Percentiles rank a stretch among this genome's conserved stretches.
phyloP scores from a whole-genome alignment of 2,329 filamentous ascomycete species.

The Phialophora expanda region DNA sequence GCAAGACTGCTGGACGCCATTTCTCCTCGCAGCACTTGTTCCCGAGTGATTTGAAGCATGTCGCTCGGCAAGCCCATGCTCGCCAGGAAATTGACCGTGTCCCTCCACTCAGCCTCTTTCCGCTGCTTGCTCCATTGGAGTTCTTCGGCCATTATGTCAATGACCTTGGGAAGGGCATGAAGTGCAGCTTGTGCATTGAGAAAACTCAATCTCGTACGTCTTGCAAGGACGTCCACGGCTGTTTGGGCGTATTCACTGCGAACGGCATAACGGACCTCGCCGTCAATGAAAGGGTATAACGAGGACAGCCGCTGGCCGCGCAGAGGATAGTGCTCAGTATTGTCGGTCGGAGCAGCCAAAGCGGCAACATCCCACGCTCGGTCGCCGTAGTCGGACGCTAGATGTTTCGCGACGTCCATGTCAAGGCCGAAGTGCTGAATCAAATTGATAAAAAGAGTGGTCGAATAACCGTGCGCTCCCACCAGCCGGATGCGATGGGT shows the following conservation, averaged over 20 bases:
- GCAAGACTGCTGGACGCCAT: slow-evolving; percentile 18
- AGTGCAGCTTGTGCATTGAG: slow-evolving; percentile 88
- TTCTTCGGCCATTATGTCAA: slow-evolving; percentile 87
- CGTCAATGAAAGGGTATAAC: slow-evolving; percentile 91
- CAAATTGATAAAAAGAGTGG: slow-evolving; percentile 90
- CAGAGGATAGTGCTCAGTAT: slow-evolving; percentile 74
- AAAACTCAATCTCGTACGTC: slow-evolving; percentile 84
- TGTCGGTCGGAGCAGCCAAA: slow-evolving; percentile 75
- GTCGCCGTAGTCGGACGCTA: slow-evolving; percentile 86
- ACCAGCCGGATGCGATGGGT: slow-evolving; percentile 81
- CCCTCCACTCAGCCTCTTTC: slow-evolving; percentile 79
- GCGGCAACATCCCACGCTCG: slow-evolving; percentile 88
- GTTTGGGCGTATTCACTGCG: slow-evolving; percentile 90
- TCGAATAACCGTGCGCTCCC: slow-evolving; percentile 85
- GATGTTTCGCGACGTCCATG: slow-evolving; percentile 87
- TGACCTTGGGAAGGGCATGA: slow-evolving; percentile 80
- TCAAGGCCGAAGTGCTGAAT: slow-evolving; percentile 93
- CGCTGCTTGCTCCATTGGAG: slow-evolving; percentile 75
- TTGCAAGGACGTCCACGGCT: slow-evolving; percentile 83
- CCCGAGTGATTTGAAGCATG: slow-evolving; percentile 60
- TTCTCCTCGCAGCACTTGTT: slow-evolving; percentile 54
- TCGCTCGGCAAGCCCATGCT: slow-evolving; percentile 66
- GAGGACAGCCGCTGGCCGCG: slow-evolving; percentile 78
- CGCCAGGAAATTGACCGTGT: slow-evolving; percentile 63
- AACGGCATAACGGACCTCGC: slow-evolving; percentile 87